Percentiles rank a stretch among this genome's conserved stretches.
phyloP scores from a whole-genome alignment of 2,329 filamentous ascomycete species.

The Fusarium gaditjirri region DNA sequence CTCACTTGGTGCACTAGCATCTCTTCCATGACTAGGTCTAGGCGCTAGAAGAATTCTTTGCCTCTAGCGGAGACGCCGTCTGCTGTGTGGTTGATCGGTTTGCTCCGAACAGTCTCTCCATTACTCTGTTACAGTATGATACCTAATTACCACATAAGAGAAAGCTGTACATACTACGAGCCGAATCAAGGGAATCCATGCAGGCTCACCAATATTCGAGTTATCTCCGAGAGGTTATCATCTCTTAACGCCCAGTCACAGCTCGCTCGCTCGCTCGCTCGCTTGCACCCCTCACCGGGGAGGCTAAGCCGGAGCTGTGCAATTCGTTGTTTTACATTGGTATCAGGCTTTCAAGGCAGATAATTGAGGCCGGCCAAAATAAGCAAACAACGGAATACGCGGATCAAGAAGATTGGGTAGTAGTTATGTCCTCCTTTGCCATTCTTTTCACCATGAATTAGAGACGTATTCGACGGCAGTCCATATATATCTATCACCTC shows the following conservation, averaged over 20 bases:
- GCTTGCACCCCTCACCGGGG: conserved; percentile 36
- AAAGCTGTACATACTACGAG: neutral
- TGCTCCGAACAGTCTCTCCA: conserved; percentile 10
- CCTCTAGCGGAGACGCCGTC: conserved; percentile 18
- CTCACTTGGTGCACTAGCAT: neutral
- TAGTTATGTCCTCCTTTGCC: neutral
- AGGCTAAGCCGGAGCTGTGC: conserved; percentile 31
- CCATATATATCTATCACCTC: neutral
- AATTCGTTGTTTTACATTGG: conserved; percentile 31
- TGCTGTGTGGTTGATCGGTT: neutral
- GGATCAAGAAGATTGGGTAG: conserved; percentile 20
- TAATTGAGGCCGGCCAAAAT: conserved; percentile 19
- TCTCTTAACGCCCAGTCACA: conserved; percentile 31
- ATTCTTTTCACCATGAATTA: neutral
- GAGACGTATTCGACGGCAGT: neutral
- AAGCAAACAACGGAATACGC: conserved; percentile 29
- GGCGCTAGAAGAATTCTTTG: conserved; percentile 21
- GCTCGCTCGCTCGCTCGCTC: conserved; percentile 23
- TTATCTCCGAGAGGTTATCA: conserved; percentile 5
- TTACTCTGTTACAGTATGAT: neutral
- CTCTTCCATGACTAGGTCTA: neutral
- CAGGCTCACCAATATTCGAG: neutral
- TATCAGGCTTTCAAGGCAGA: conserved; percentile 23
- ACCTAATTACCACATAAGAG: neutral
- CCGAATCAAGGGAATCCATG: neutral